A percentile compares a stretch with the other conserved stretches of the same genome.
Evolutionary conservation across 345 rosid species (phyloP).

Genomic region (Arabidopsis suecica): DNA sequence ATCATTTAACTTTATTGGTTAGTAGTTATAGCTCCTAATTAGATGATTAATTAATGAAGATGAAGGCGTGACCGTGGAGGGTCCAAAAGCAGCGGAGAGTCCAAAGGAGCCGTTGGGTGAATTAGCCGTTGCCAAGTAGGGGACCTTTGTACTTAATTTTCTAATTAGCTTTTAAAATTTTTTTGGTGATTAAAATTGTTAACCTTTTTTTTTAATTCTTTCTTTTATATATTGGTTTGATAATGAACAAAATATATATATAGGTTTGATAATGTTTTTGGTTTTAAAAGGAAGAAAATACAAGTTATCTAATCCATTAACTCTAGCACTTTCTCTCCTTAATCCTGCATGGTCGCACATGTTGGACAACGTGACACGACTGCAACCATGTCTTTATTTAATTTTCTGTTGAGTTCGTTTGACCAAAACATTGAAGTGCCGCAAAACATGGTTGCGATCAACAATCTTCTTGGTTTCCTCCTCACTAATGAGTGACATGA

Average conservation of each 20-base stretch:
- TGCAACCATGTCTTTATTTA: conserved; percentile 11
- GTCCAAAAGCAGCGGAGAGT: conserved; percentile 28
- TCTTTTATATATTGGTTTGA: not conserved
- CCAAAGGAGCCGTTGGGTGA: conserved; percentile 39
- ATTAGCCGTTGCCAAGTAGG: conserved; percentile 34
- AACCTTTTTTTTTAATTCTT: not conserved
- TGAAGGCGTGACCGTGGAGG: conserved; percentile 18
- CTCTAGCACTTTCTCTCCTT: not conserved
- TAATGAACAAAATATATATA: not conserved
- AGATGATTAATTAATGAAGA: conserved; percentile 22
- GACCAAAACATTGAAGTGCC: conserved; percentile 6
- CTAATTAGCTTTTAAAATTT: not conserved
- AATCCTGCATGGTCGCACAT: conserved; percentile 13
- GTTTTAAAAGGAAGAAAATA: not conserved
- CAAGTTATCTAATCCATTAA: conserved; percentile 6
- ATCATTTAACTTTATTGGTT: conserved; percentile 14
- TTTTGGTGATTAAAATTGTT: not conserved
- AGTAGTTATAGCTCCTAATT: conserved; percentile 27
- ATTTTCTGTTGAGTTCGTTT: conserved; percentile 2
- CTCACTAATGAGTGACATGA: not conserved
- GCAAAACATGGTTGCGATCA: not conserved
- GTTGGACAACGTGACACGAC: conserved; percentile 25
- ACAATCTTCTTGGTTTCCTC: not conserved
- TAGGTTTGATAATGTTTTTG: not conserved
- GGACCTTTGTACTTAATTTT: conserved; percentile 1